Conservation (phyloP, 2,329 filamentous ascomycete genomes). For the Plectosphaerella sp. region DNA sequence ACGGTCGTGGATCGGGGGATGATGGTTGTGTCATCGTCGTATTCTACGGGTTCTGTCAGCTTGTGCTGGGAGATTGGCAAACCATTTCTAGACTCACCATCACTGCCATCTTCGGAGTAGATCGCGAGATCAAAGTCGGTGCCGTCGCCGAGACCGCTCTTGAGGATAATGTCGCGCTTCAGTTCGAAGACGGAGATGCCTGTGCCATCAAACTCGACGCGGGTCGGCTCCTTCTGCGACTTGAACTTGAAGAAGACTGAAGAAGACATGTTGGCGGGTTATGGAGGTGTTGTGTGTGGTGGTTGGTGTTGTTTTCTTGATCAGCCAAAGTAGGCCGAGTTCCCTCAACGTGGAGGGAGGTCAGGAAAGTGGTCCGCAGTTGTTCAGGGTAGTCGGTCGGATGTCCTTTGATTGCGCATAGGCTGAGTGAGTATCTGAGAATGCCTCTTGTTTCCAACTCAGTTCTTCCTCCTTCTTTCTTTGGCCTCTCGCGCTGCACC, state of each 20-base stretch:
- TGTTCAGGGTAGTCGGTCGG: too few species aligned
- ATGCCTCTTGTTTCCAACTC: conserved; percentile 6
- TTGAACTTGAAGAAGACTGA: conserved; percentile 99
- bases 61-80: conserved; percentile 4
- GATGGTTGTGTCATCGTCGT: conserved; percentile 96
- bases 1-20: conserved; percentile 94
- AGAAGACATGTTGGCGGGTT: conserved; percentile 67
- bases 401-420: neutral
- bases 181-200: conserved; percentile 97
- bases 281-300: neutral
- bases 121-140: conserved; percentile 95
- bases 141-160: conserved; percentile 89
- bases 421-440: neutral
- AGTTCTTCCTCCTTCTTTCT: conserved; percentile 19
- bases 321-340: neutral
- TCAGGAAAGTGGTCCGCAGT: too few species aligned
- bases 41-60: conserved; percentile 58
- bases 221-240: conserved; percentile 90
- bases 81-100: conserved; percentile 57
- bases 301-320: neutral
- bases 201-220: conserved; percentile 95
- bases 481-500: conserved; percentile 22
- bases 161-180: conserved; percentile 96
- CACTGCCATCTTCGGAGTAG: conserved; percentile 84
- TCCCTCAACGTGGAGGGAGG: too few species aligned